Percentiles rank a stretch among this genome's conserved stretches.
These are phyloP conservation scores for Lichina pygmaea DNA, from an alignment of 495 filamentous ascomycete species.

Conservation along the genomic window DNA sequence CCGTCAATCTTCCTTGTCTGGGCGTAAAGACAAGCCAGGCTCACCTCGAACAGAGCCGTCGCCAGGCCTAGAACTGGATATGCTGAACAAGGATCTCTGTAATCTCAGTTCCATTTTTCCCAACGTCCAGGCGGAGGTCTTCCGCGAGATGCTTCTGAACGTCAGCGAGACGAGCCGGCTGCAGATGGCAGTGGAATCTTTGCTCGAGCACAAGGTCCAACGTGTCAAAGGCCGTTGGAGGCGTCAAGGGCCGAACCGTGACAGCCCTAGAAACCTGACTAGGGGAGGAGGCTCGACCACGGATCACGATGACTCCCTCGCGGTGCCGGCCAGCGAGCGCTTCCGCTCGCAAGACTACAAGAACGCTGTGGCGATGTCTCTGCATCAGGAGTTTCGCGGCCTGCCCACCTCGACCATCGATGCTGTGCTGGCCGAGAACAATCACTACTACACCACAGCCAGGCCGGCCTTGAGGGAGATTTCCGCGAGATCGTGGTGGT, in stretches of 20 bases:
- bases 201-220: constrained; percentile 48
- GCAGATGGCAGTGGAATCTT: constrained; percentile 58
- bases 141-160: constrained; percentile 61
- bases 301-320: constrained; percentile 5
- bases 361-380: constrained; percentile 29
- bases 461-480: constrained; percentile 48
- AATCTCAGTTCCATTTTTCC: constrained; percentile 58
- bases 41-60: too few species aligned
- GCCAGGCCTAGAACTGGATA: constrained; percentile 23
- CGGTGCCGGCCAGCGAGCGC: constrained; percentile 36
- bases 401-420: constrained; percentile 57
- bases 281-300: constrained; percentile 6
- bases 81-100: constrained; percentile 49
- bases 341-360: constrained; percentile 56
- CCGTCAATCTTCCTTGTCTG: too few species aligned
- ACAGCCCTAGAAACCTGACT: not conserved
- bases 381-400: constrained; percentile 58
- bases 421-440: constrained; percentile 72
- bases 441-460: constrained; percentile 62
- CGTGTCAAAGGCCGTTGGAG: constrained; percentile 56
- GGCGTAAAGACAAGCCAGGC: too few species aligned
- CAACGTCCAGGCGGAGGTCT: constrained; percentile 68
- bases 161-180: constrained; percentile 64
- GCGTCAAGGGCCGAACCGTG: constrained; percentile 5
- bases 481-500: constrained; percentile 62